Evolutionary conservation across 257 asterid genomes (phyloP).

Genomic region (Striga asiatica): DNA sequence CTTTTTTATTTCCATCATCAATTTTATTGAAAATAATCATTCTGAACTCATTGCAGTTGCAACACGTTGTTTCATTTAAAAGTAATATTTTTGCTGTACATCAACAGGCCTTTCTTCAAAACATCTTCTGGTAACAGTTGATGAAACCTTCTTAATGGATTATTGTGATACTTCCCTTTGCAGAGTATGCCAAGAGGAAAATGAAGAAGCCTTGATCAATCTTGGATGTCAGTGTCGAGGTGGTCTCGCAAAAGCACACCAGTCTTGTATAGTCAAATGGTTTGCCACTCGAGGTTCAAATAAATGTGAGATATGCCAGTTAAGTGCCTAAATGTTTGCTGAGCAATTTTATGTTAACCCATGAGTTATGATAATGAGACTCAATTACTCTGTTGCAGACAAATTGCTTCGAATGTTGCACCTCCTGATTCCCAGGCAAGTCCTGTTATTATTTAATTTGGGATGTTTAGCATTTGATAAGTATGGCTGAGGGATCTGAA

Average conservation of each 20-base stretch:
- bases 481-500: neutral
- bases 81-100: neutral
- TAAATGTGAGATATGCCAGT: constrained; percentile 80
- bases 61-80: too few relatives aligned
- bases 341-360: constrained; percentile 4
- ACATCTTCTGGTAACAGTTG: neutral
- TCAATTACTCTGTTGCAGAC: constrained; percentile 38
- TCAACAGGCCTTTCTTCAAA: neutral
- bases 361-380: constrained; percentile 13
- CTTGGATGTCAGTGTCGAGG: constrained; percentile 76
- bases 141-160: constrained; percentile 10
- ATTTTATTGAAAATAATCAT: too few relatives aligned
- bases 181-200: constrained; percentile 77
- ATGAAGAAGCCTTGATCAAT: constrained; percentile 58
- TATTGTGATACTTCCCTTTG: constrained; percentile 2
- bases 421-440: constrained; percentile 52
- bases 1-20: too few relatives aligned
- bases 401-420: constrained; percentile 49
- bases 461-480: constrained; percentile 4
- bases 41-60: too few relatives aligned
- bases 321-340: constrained; percentile 19
- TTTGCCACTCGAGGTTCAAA: constrained; percentile 65
- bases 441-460: constrained; percentile 14
- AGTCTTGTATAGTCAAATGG: constrained; percentile 61
- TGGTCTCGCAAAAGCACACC: constrained; percentile 71